Base-by-base conservation (phyloP, 1,139 yeast genomes). In the Candida tropicalis region DNA sequence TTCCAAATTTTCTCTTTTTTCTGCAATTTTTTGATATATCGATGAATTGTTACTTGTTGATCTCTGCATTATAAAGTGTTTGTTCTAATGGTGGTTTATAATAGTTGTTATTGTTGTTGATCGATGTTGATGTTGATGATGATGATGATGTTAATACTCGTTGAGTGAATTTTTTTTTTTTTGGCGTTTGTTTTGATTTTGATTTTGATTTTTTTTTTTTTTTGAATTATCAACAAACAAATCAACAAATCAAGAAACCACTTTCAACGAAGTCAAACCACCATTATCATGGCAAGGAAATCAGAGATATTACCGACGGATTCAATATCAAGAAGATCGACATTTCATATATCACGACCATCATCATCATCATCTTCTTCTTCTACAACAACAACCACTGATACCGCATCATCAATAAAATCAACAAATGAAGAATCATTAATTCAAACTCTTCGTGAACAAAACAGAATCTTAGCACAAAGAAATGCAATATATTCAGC, bases 401-500 rank as follows among this genome's bases (percentile, higher is more conserved):
- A n/a, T n/a, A n/a, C n/a, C n/a, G n/a, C n/a, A n/a, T n/a, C n/a
- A 32, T 5, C 20, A 23, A 10, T 15, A 11, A 16, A 11, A 23
- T 13, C 23, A 16, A 13, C 33, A 11, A 28, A 33, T n/a, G 29
- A 39, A 33, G 35, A 23, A n/a, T 12, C 9, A 6, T 18, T 32
- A 13, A 17, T 44, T 7, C 37, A 35, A 11, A 28, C 35, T 9
- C 45, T 38, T 22, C 32, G 28, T 6, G 46, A 48, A 9, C 84
- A 82, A 54, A 82, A 82, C 58, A 68, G 68, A 47, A 70, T 77
- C 15, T 60, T 84, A 31, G 85, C 86, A 0, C 75, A 72, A 50
- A 76, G 75, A 43, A 82, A 82, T 56, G 73, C 82, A 6, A 58
- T 71, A 17, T 63, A 83, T 57, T 64, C 74, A 63, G 55, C 70